Base-by-base conservation (phyloP, 441 rosid species). In the Dalechampia spathulata region DNA sequence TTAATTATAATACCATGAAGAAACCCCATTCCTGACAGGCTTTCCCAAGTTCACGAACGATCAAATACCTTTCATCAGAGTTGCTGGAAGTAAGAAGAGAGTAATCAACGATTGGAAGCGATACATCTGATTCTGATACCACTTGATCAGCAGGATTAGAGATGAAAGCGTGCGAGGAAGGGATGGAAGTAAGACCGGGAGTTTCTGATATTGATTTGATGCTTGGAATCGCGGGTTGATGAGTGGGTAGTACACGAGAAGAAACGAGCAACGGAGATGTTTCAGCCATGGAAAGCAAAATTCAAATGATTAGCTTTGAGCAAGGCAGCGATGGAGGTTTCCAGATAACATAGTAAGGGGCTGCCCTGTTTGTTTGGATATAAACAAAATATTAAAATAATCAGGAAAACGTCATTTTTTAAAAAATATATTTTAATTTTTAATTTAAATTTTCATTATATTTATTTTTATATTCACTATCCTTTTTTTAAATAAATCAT, bases 1-100 rank as follows among this genome's bases (percentile, higher is more conserved):
- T 39, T 39, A 1, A 3, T n/a, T 30, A 30, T 40, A 6, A 14
- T 68, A 78, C 87, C 83, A 65, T 73, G 69, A 82, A 79, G 73
- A 82, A 79, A 37, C 87, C 87, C 85, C 83, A 82, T 9, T 79
- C 79, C 26, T 61, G 71, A 26, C 87, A 82, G 50, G 85, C 88
- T 52, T 64, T 65, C 48, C 73, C 75, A 10, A 82, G 77, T 1
- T 74, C 64, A 1, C 43, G 73, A 58, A 82, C 20, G 34, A 37
- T 36, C 46, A 61, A 46, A 52, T 68, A 72, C 21, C 75, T 69
- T 49, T 76, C 66, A n/a, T 52, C 48, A 3, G 65, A 76, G 34
- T 6, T 10, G 26, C 13, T 47, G 9, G 79, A 75, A 58, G 56
- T 42, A 22, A 82, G 76, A 9, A 76, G 65, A 26, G 83, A 77